phyloP scores from a whole-genome alignment of 1,139 yeast species.

The Scheffersomyces titani region DNA sequence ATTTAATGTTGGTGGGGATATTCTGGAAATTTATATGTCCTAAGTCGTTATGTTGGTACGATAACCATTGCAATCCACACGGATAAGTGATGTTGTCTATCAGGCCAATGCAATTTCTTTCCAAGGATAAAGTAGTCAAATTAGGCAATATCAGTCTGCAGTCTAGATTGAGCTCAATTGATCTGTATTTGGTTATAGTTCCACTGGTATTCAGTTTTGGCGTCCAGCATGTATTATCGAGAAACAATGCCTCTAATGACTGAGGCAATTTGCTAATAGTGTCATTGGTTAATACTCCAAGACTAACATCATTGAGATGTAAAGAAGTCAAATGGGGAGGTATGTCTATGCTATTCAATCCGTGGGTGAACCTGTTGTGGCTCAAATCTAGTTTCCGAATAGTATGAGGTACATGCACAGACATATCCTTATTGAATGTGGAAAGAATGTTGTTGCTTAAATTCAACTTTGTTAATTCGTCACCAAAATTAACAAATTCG shows the following conservation, averaged over 20 bases:
- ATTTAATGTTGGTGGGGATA: constrained; percentile 10
- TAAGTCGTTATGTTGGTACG: background rate
- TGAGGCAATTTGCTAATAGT: constrained; percentile 8
- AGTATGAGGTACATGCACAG: constrained; percentile 6
- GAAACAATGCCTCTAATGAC: constrained; percentile 6
- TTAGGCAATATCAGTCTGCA: background rate
- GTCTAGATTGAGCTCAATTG: background rate
- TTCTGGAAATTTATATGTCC: constrained; percentile 3
- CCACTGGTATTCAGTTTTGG: background rate
- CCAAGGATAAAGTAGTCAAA: background rate
- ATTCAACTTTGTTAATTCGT: constrained; percentile 12
- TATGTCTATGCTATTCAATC: constrained; percentile 7
- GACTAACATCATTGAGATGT: constrained; percentile 8
- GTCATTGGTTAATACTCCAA: constrained; percentile 6
- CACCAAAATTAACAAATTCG: constrained; percentile 14
- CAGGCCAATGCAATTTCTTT: background rate
- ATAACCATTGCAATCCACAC: background rate
- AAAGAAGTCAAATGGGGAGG: constrained; percentile 10
- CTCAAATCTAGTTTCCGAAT: constrained; percentile 15
- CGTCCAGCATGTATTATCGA: constrained; percentile 7
- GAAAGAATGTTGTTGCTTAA: constrained; percentile 15
- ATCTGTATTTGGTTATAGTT: background rate
- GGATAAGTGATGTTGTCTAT: background rate
- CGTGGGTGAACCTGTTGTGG: constrained; percentile 11
- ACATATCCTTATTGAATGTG: constrained; percentile 7